phyloP scores from a whole-genome alignment of 129 eudicot genomes.

The Tagetes patula region DNA sequence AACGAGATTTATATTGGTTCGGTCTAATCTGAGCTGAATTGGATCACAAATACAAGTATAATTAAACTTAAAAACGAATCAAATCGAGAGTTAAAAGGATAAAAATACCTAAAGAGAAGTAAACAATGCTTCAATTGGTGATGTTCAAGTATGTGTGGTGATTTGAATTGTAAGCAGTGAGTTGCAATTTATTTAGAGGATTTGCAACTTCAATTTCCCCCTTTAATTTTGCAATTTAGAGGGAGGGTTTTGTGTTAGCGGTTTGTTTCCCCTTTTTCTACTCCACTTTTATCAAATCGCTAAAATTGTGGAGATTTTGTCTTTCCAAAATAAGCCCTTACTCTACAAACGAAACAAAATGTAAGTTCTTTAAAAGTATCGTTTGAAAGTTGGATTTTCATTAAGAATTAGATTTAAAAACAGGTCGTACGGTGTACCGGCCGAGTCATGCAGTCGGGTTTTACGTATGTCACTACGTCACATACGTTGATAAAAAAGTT shows the following conservation, averaged over 20 bases:
- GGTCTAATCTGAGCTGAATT: too few species aligned
- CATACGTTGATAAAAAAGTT: too few species aligned
- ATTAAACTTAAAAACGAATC: not conserved
- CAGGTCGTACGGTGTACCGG: too few species aligned
- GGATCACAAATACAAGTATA: not conserved
- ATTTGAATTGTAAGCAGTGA: not conserved
- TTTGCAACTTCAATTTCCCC: too few species aligned
- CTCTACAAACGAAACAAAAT: too few species aligned
- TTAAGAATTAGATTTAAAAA: too few species aligned
- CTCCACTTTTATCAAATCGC: not conserved
- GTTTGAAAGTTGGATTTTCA: too few species aligned
- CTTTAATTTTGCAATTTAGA: slow-evolving; percentile 13
- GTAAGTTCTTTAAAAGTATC: too few species aligned
- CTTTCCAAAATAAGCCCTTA: not conserved
- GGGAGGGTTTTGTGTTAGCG: slow-evolving; percentile 20
- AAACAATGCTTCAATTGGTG: not conserved
- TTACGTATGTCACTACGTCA: too few species aligned
- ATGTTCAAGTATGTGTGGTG: not conserved
- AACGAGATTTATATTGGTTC: not conserved
- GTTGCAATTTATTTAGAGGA: too few species aligned
- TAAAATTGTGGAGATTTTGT: not conserved
- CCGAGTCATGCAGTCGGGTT: too few species aligned
- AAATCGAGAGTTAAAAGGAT: not conserved
- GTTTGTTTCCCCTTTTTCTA: not conserved
- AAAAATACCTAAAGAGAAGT: slow-evolving; percentile 1